These are phyloP conservation scores for Testicularia cyperi DNA, from an alignment of 1,284 basidiomycete species.

Conservation along the genomic window DNA sequence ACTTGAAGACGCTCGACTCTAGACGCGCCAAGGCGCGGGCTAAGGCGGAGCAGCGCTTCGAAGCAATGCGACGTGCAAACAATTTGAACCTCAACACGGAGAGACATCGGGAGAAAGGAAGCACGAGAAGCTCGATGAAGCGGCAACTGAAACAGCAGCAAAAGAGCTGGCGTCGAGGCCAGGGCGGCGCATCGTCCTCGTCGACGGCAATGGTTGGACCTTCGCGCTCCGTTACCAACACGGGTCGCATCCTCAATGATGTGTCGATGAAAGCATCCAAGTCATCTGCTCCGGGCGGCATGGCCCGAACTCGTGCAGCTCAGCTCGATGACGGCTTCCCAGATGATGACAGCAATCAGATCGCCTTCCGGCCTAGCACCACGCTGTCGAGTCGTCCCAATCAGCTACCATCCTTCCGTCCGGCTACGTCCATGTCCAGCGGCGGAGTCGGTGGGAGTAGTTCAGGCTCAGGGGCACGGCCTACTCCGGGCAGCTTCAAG, in stretches of 20 bases:
- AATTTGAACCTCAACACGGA: conserved; percentile 7
- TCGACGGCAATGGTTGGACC: too few species aligned
- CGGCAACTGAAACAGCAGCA: conserved; percentile 8
- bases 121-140: conserved; percentile 10
- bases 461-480: conserved; percentile 2
- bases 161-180: conserved; percentile 9
- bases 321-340: conserved; percentile 31
- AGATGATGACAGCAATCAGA: conserved; percentile 11
- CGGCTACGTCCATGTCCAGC: too few species aligned
- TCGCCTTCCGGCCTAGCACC: conserved; percentile 29
- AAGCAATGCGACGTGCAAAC: conserved; percentile 4
- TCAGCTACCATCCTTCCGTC: too few species aligned
- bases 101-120: conserved; percentile 14
- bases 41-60: conserved; percentile 7
- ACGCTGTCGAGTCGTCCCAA: too few species aligned
- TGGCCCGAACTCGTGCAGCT: conserved; percentile 15
- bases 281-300: conserved; percentile 1
- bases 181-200: neutral
- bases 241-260: conserved; percentile 12
- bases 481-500: conserved; percentile 26
- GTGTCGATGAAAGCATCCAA: conserved; percentile 24
- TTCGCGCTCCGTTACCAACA: conserved; percentile 2
- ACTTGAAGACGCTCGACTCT: conserved; percentile 10
- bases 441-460: too few species aligned
- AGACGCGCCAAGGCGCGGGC: conserved; percentile 1